Conservation (phyloP, 345 rosid species). For the Sonneratia alba region DNA sequence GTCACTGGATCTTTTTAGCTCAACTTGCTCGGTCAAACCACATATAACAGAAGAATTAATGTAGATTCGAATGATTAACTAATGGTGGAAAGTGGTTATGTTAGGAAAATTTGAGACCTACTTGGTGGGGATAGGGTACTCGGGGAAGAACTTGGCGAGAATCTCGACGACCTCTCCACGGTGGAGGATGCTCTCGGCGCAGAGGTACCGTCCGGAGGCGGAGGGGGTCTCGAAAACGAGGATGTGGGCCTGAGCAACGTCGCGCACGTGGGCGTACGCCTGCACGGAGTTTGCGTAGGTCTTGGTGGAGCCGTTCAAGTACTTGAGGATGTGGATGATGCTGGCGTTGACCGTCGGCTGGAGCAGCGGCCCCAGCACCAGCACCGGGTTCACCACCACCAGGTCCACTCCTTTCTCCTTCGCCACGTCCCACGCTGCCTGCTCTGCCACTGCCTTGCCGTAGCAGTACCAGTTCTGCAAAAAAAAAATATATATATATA, state of each 20-base stretch:
- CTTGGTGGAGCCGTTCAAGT: constrained; percentile 85
- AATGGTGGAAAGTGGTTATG: too few relatives aligned
- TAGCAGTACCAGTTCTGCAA: constrained; percentile 91
- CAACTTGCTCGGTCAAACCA: too few relatives aligned
- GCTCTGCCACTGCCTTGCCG: constrained; percentile 86
- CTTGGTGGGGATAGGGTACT: constrained; percentile 87
- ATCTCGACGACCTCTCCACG: constrained; percentile 95
- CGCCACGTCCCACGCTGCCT: constrained; percentile 75
- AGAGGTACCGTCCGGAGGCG: constrained; percentile 87
- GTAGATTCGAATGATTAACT: too few relatives aligned
- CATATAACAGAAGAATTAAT: too few relatives aligned
- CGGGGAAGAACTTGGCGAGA: constrained; percentile 79
- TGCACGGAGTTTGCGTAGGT: constrained; percentile 83
- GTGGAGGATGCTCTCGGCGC: constrained; percentile 80
- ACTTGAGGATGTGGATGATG: constrained; percentile 75
- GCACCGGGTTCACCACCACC: constrained; percentile 75
- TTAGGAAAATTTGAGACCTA: constrained; percentile 22
- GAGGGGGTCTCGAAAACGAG: constrained; percentile 73
- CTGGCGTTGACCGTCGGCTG: constrained; percentile 76
- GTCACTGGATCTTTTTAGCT: too few relatives aligned
- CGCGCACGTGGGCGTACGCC: constrained; percentile 81
- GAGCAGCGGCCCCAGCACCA: constrained; percentile 80
- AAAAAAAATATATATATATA: too few relatives aligned
- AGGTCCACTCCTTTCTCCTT: constrained; percentile 72
- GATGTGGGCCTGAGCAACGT: constrained; percentile 80